A percentile compares a stretch with the other conserved stretches of the same genome.
Conservation (phyloP, 2,329 filamentous ascomycete genomes). For the Talaromyces rugulosus region DNA sequence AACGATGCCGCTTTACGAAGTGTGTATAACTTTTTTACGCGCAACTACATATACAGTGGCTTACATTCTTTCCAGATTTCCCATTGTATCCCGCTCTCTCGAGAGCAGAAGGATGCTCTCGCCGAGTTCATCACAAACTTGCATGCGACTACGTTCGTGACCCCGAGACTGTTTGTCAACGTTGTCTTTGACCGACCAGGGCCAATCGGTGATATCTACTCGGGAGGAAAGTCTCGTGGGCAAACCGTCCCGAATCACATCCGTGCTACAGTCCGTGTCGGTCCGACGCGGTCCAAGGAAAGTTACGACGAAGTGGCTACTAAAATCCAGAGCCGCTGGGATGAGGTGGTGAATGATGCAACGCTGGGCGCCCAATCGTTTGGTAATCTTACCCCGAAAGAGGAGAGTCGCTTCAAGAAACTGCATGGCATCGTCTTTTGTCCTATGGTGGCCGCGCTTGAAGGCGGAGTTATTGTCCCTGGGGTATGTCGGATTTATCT, state of each 20-base stretch:
- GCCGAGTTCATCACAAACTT: constrained; percentile 17
- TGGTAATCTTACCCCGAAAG: background rate
- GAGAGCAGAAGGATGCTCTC: constrained; percentile 15
- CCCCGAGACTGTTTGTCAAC: constrained; percentile 19
- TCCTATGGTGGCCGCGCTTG: constrained; percentile 16
- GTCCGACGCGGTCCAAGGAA: constrained; percentile 15
- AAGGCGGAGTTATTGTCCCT: constrained; percentile 17
- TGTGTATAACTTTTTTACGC: background rate
- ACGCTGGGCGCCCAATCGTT: background rate
- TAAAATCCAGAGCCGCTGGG: constrained; percentile 17
- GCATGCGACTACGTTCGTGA: constrained; percentile 17
- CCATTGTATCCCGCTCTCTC: constrained; percentile 17
- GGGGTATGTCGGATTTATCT: constrained; percentile 13
- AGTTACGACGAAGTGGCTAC: constrained; percentile 16
- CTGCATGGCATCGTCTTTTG: constrained; percentile 15
- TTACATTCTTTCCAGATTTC: constrained; percentile 1
- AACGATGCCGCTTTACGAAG: constrained; percentile 12
- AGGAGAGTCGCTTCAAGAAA: constrained; percentile 12
- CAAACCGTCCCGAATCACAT: constrained; percentile 12
- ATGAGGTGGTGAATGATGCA: constrained; percentile 14
- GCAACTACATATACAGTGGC: background rate
- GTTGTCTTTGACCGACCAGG: constrained; percentile 14
- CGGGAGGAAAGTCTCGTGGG: constrained; percentile 14
- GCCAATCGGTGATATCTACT: constrained; percentile 10
- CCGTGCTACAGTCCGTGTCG: constrained; percentile 9